Percentiles rank a stretch among this genome's conserved stretches.
These are phyloP conservation scores for Cadophora sp. DNA, from an alignment of 2,329 filamentous ascomycete genomes.

Conservation along the genomic window DNA sequence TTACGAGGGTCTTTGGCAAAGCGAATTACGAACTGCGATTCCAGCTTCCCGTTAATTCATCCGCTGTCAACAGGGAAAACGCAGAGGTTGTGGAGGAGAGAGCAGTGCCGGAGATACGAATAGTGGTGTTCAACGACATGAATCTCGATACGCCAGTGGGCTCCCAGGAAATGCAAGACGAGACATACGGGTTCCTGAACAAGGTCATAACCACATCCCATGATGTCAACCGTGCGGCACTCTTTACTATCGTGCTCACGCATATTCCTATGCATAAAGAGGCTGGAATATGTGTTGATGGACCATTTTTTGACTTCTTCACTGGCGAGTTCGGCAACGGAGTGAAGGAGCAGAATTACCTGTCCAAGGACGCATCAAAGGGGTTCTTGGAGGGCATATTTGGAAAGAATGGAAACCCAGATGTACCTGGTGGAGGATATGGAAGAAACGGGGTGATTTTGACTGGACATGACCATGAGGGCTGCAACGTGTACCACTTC, in stretches of 20 bases:
- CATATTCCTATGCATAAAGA: slow-evolving; percentile 91
- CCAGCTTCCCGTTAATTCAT: slow-evolving; percentile 57
- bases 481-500: slow-evolving; percentile 89
- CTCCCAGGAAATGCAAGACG: slow-evolving; percentile 69
- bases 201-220: slow-evolving; percentile 67
- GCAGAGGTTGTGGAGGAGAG: slow-evolving; percentile 53
- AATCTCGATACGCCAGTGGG: slow-evolving; percentile 87
- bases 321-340: slow-evolving; percentile 68
- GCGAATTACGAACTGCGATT: slow-evolving; percentile 90
- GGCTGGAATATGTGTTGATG: slow-evolving; percentile 81
- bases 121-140: slow-evolving; percentile 90
- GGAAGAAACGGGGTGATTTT: slow-evolving; percentile 81
- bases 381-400: slow-evolving; percentile 86
- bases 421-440: slow-evolving; percentile 64
- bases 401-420: slow-evolving; percentile 70
- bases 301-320: slow-evolving; percentile 84
- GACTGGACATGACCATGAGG: slow-evolving; percentile 94
- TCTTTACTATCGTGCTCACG: slow-evolving; percentile 85
- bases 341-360: slow-evolving; percentile 89
- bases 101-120: slow-evolving; percentile 72
- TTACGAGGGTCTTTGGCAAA: slow-evolving; percentile 84
- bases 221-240: slow-evolving; percentile 65
- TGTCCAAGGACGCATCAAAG: slow-evolving; percentile 74
- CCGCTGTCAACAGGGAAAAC: slow-evolving; percentile 45
- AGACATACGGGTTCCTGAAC: slow-evolving; percentile 81